Evolutionary conservation across 2,329 filamentous ascomycete species (phyloP), one percentile per base, ranked within the genome.

Genomic region (Immersiporthe knoxdaviesiana): DNA sequence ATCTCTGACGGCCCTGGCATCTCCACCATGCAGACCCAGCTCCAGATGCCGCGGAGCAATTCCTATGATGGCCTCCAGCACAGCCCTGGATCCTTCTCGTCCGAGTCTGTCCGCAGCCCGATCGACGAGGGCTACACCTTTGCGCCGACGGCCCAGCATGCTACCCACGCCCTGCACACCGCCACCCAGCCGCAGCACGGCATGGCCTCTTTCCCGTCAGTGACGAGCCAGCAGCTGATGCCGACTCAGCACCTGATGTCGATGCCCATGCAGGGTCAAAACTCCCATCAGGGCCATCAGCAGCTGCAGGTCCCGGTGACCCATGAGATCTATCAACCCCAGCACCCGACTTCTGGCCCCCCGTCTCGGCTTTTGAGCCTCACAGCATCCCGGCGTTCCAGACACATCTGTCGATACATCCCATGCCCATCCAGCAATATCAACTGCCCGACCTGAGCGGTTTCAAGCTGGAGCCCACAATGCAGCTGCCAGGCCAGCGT

Each of bases 1-100:
- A 82, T 90, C 0, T 88, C 88, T 72, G 84, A 82, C 75, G 89
- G 89, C 73, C 87, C 88, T 12, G 86, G 84, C 16, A 84, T 90
- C 7, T 87, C 87, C 41, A 90, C 87, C 16, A 85, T 90, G 83
- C 87, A 85, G 77, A 83, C 86, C 14, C 83, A 82, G 35, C 62
- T 64, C 32, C 66, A 60, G 54, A 56, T 70, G 27, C 68, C 65
- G n/a, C 65, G 68, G 30, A 68, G 68, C 64, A 84, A 88, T 30
- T 80, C 86, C 0, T 87, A 85, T 72, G 79, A 81, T n/a, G 74
- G 82, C 24, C 80, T 88, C 50, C 84, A 88, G 72, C 89, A 84
- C 76, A 90, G 87, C 74, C 87, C 88, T 0, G 84, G 81, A 69
- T 84, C 82, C 74, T 89, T 88, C 77, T 89, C 88, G 7, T 83